Percentiles rank a stretch among this genome's conserved stretches.
Conservation (phyloP, 352 stramenopile genomes). For the Globisporangium spiculum region DNA sequence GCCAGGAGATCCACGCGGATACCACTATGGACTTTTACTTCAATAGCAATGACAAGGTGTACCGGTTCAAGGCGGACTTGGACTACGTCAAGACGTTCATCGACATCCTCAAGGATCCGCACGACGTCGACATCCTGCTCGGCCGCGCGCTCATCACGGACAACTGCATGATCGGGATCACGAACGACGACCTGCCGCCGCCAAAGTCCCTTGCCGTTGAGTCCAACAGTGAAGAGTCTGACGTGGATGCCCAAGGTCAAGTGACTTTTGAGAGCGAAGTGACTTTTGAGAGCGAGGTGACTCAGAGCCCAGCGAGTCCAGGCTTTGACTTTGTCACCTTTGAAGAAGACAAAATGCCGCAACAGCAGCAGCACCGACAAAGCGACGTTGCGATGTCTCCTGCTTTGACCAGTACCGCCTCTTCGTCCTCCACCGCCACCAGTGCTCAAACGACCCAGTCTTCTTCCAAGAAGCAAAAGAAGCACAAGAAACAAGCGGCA, state of each 20-base stretch:
- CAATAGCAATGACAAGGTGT: conserved; percentile 11
- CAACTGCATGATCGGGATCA: conserved; percentile 13
- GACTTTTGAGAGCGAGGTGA: background rate
- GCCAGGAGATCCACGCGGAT: conserved; percentile 17
- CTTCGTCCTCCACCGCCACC: background rate
- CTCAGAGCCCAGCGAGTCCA: background rate
- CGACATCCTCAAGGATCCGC: conserved; percentile 18
- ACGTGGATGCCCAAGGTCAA: background rate
- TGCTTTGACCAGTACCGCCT: background rate
- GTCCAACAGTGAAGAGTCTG: background rate
- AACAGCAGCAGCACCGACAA: background rate
- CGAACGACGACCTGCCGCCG: conserved; percentile 10
- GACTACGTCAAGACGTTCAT: conserved; percentile 27
- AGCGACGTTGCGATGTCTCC: background rate
- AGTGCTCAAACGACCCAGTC: background rate
- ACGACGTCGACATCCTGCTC: conserved; percentile 14
- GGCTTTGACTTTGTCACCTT: background rate
- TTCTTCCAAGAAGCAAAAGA: background rate
- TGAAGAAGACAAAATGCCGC: background rate
- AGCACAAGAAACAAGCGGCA: background rate
- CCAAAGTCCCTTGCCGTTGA: background rate
- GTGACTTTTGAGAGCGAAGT: background rate
- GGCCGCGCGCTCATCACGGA: conserved; percentile 11
- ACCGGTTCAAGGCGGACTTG: conserved; percentile 19
- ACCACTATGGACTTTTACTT: conserved; percentile 24